Evolutionary conservation across 169 alveolate species (phyloP).

Genomic region (Theileria sp.): DNA sequence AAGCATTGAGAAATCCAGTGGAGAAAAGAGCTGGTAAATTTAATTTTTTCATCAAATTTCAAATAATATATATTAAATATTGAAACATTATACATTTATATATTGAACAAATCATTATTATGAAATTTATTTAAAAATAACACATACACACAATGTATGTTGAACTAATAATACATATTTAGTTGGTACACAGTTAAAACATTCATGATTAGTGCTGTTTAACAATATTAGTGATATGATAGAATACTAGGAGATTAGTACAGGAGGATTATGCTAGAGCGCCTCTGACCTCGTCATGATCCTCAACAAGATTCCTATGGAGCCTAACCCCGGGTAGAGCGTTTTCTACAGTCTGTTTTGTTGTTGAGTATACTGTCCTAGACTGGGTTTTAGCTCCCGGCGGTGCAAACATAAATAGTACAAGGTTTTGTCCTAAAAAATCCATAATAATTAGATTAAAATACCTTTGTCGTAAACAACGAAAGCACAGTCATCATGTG

Average conservation of each 20-base stretch:
- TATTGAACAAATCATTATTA: too few species aligned
- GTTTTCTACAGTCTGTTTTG: conserved; percentile 75
- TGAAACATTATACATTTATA: too few species aligned
- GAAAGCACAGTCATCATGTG: conserved; percentile 72
- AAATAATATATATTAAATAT: too few species aligned
- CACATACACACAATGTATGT: too few species aligned
- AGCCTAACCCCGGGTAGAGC: conserved; percentile 71
- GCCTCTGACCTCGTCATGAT: conserved; percentile 56
- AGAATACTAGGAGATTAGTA: background rate
- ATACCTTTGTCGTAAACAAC: conserved; percentile 77
- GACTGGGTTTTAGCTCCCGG: conserved; percentile 70
- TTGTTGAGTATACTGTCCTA: conserved; percentile 77
- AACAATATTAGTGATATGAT: background rate
- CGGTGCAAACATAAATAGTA: conserved; percentile 77
- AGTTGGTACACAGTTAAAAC: background rate
- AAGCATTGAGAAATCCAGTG: background rate
- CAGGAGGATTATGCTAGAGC: conserved; percentile 19
- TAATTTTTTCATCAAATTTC: background rate
- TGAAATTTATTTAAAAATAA: too few species aligned
- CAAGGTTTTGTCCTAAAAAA: conserved; percentile 68
- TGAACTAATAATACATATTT: too few species aligned
- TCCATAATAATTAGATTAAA: background rate
- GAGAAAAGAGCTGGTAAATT: background rate
- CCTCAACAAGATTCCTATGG: conserved; percentile 73
- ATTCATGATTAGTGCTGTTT: background rate